Evolutionary conservation across 805 yeast genomes (phyloP).

Genomic region (Saccharomycopsis selenospora): DNA sequence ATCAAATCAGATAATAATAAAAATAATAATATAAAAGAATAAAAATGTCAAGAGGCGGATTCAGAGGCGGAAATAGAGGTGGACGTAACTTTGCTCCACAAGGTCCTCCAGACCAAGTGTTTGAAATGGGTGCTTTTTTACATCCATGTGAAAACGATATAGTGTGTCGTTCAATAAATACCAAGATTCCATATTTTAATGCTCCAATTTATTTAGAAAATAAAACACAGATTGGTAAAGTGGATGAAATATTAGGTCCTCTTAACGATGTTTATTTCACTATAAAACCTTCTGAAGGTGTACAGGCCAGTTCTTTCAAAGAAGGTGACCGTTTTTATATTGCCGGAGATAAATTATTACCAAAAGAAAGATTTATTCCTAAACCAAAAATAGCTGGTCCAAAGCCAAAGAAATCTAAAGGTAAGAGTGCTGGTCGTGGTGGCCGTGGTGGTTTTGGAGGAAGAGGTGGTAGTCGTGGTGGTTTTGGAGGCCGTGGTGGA

Average conservation of each 20-base stretch:
- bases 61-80: constrained; percentile 52
- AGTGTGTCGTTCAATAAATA: constrained; percentile 90
- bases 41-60: constrained; percentile 39
- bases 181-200: constrained; percentile 94
- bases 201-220: constrained; percentile 97
- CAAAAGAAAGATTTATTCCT: constrained; percentile 94
- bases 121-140: constrained; percentile 89
- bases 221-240: constrained; percentile 93
- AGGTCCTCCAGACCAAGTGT: constrained; percentile 94
- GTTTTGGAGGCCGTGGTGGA: constrained; percentile 39
- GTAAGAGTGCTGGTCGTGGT: constrained; percentile 45
- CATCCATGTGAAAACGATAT: constrained; percentile 96
- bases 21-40: no score
- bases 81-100: constrained; percentile 68
- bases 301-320: constrained; percentile 87
- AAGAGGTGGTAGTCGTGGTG: constrained; percentile 37
- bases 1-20: no score
- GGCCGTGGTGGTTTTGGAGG: constrained; percentile 41
- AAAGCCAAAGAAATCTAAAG: constrained; percentile 62
- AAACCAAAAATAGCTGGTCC: constrained; percentile 84
- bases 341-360: constrained; percentile 91
- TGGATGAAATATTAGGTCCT: constrained; percentile 97
- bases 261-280: constrained; percentile 97
- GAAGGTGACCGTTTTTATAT: constrained; percentile 94
- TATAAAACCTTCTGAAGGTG: constrained; percentile 92